Conservation (phyloP, 2,329 filamentous ascomycete species). For the Pseudogymnoascus sp. region DNA sequence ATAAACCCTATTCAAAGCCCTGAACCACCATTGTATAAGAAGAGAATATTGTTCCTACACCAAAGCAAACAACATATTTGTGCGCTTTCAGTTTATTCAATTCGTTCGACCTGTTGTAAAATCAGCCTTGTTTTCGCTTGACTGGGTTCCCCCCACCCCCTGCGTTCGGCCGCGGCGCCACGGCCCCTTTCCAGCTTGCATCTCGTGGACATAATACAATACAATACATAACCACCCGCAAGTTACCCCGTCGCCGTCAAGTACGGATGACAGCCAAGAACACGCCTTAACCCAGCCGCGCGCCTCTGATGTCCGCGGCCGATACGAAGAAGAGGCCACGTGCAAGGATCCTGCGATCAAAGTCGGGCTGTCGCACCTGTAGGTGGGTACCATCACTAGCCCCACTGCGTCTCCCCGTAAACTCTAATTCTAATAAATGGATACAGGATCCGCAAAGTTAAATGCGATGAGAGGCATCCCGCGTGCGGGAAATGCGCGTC, state of each 20-base stretch:
- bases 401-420: not conserved
- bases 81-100: not conserved
- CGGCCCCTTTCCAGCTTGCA: not conserved
- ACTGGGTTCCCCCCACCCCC: not conserved
- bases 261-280: not conserved
- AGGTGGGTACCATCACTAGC: not conserved
- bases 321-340: not conserved
- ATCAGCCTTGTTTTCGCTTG: not conserved
- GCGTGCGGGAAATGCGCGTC: conserved; percentile 13
- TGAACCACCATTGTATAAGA: not conserved
- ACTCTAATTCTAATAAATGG: not conserved
- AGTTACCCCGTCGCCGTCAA: not conserved
- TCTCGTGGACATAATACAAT: not conserved
- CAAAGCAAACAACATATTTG: not conserved
- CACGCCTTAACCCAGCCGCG: not conserved
- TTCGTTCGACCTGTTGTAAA: not conserved
- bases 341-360: not conserved
- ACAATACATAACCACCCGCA: not conserved
- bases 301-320: not conserved
- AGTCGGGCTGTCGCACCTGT: not conserved
- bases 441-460: conserved; percentile 10
- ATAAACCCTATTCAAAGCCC: not conserved
- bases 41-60: not conserved
- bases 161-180: not conserved
- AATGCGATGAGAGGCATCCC: conserved; percentile 16